Evolutionary conservation across 345 rosid species (phyloP).

Genomic region (Eucalyptus cladocalyx): DNA sequence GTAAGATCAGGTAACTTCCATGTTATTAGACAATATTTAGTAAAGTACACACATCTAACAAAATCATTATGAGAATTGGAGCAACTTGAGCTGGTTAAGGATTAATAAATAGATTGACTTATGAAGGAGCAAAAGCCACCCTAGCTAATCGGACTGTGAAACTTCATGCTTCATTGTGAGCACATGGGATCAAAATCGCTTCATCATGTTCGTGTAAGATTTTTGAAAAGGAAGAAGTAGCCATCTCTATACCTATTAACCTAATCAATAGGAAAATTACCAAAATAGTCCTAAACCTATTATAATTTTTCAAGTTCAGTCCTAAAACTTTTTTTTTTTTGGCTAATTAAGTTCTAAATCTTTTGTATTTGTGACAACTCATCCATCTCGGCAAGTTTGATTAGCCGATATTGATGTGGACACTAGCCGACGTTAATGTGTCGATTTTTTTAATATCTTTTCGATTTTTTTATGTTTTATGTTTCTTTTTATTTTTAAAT

Average conservation of each 20-base stretch:
- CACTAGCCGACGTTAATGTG: accelerated
- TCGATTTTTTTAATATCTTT: too few species aligned
- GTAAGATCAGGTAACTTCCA: neutral
- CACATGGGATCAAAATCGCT: neutral
- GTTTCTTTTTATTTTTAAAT: too few species aligned
- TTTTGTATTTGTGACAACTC: too few species aligned
- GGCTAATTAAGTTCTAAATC: too few species aligned
- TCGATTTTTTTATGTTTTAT: too few species aligned
- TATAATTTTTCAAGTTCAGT: accelerated
- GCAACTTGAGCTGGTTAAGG: neutral
- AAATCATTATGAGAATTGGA: neutral
- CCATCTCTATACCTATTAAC: neutral
- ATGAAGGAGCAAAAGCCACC: neutral
- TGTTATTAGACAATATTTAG: neutral
- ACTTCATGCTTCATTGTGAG: neutral
- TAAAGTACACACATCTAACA: neutral
- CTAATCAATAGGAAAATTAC: too few species aligned
- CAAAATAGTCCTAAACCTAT: too few species aligned
- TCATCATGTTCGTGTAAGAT: neutral
- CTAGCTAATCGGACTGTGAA: neutral
- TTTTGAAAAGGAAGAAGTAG: neutral
- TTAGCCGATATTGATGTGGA: too few species aligned
- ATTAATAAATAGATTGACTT: neutral
- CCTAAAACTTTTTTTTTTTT: too few species aligned
- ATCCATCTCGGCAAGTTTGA: too few species aligned